Conservation (phyloP, 1,284 basidiomycete species). For the Ceratobasidium theobromae region DNA sequence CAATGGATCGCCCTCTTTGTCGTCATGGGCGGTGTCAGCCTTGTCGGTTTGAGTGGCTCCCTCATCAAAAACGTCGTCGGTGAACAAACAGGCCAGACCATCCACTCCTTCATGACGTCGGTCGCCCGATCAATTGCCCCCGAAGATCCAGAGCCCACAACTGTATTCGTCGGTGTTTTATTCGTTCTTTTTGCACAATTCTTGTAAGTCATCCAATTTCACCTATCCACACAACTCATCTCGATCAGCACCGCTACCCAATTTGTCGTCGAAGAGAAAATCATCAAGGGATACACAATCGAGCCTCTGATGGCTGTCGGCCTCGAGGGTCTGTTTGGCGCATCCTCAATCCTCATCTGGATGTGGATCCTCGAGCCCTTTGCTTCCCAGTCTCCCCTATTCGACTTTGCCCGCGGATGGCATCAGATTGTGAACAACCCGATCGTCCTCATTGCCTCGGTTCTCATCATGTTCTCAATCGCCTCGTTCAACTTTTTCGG, state of each 20-base stretch:
- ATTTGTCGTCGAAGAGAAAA: constrained; percentile 95
- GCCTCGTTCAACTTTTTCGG: constrained; percentile 97
- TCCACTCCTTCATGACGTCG: constrained; percentile 35
- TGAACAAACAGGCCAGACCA: constrained; percentile 36
- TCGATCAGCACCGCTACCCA: constrained; percentile 75
- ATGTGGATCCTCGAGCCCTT: constrained; percentile 70
- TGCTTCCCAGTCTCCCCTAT: constrained; percentile 73
- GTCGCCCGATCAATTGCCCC: constrained; percentile 23
- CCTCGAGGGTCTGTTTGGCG: constrained; percentile 91
- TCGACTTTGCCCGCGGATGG: constrained; percentile 90
- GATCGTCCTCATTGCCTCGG: constrained; percentile 71
- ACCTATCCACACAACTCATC: constrained; percentile 12
- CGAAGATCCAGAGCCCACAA: constrained; percentile 34
- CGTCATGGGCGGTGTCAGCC: constrained; percentile 86
- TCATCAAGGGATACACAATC: constrained; percentile 84
- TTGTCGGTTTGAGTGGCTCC: constrained; percentile 91
- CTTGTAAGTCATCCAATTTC: constrained; percentile 62
- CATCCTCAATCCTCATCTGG: constrained; percentile 70
- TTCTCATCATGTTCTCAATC: constrained; percentile 82
- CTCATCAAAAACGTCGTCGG: constrained; percentile 67
- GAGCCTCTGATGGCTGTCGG: constrained; percentile 94
- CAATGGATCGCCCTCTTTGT: constrained; percentile 91
- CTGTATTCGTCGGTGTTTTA: constrained; percentile 61
- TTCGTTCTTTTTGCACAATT: constrained; percentile 96
- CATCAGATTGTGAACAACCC: constrained; percentile 82